Evolutionary conservation across 1,284 basidiomycete genomes (phyloP).

Genomic region (Coriolopsis trogii): DNA sequence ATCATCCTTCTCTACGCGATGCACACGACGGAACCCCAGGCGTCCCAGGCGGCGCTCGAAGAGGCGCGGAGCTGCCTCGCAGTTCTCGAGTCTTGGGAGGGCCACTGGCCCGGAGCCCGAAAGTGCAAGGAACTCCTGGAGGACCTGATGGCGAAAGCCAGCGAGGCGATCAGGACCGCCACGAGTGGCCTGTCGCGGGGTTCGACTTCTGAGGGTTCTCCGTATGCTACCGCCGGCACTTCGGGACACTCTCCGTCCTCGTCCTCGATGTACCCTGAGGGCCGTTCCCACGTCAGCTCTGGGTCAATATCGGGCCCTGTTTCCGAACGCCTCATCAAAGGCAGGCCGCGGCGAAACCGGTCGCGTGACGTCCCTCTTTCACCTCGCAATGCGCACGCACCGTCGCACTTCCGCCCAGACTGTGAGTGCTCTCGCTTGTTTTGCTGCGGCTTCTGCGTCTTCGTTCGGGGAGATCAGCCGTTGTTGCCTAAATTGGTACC

Average conservation of each 20-base stretch:
- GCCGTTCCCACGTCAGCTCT: conserved; percentile 21
- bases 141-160: conserved; percentile 70
- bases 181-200: conserved; percentile 23
- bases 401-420: conserved; percentile 66
- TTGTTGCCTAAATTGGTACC: conserved; percentile 18
- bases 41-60: conserved; percentile 75
- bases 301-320: conserved; percentile 35
- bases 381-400: conserved; percentile 61
- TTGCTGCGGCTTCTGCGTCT: conserved; percentile 16
- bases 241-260: conserved; percentile 26
- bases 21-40: conserved; percentile 73
- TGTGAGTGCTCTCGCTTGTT: conserved; percentile 47
- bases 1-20: conserved; percentile 88
- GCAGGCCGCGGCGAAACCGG: conserved; percentile 55
- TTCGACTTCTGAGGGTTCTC: conserved; percentile 20
- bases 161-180: conserved; percentile 57
- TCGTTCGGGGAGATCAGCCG: conserved; percentile 27
- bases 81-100: conserved; percentile 82
- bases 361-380: conserved; percentile 62
- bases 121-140: conserved; percentile 82
- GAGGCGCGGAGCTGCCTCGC: conserved; percentile 77
- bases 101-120: conserved; percentile 85
- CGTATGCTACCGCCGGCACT: conserved; percentile 21
- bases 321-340: conserved; percentile 49
- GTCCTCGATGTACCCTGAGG: conserved; percentile 18